These are phyloP conservation scores for Neonectria sp. DNA, from an alignment of 2,329 filamentous ascomycete species.

Conservation along the genomic window DNA sequence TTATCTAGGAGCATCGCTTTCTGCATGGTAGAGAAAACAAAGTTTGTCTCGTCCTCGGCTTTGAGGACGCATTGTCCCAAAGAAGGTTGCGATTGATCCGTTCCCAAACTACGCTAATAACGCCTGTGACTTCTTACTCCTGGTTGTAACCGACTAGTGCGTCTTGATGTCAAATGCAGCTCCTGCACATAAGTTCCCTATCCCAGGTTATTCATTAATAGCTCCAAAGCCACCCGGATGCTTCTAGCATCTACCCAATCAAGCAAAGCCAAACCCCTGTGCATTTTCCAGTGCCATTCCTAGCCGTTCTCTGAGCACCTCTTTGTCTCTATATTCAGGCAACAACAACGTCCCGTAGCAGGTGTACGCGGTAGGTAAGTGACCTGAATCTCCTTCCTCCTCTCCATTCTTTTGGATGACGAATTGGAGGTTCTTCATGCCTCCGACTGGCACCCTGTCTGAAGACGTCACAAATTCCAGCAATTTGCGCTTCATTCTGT, in stretches of 20 bases:
- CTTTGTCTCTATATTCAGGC: constrained; percentile 83
- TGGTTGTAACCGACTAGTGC: constrained; percentile 4
- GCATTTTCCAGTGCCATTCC: constrained; percentile 90
- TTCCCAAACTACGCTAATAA: constrained; percentile 11
- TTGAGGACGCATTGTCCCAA: background rate
- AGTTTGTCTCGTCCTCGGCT: background rate
- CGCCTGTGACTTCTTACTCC: constrained; percentile 14
- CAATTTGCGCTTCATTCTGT: constrained; percentile 80
- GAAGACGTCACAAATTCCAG: constrained; percentile 97
- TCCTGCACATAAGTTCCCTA: background rate
- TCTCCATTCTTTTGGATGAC: constrained; percentile 84
- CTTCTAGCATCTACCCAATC: constrained; percentile 31
- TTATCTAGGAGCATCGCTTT: background rate
- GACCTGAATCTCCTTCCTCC: constrained; percentile 66
- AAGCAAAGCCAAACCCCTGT: constrained; percentile 90
- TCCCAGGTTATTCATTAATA: constrained; percentile 6
- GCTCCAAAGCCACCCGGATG: background rate
- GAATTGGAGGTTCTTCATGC: constrained; percentile 86
- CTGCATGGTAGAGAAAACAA: background rate
- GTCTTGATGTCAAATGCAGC: constrained; percentile 2
- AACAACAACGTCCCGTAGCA: constrained; percentile 92
- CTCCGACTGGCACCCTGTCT: constrained; percentile 90
- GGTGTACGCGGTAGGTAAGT: constrained; percentile 89
- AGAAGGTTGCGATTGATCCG: constrained; percentile 22
- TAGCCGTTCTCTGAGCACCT: constrained; percentile 81